Conservation (phyloP, 306 rosid genomes). For the Sicyos edulis region DNA sequence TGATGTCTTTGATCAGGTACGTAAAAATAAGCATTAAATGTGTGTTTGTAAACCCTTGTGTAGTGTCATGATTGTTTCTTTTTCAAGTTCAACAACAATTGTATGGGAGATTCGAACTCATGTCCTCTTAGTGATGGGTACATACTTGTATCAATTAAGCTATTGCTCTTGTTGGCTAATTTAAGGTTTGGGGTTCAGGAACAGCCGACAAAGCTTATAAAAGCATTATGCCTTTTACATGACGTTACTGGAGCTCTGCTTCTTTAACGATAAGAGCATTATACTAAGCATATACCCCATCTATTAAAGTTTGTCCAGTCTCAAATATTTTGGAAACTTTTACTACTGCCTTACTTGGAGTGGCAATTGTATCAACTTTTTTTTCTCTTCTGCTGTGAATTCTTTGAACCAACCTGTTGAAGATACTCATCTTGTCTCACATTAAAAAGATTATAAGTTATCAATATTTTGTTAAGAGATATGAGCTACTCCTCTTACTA, state of each 20-base stretch:
- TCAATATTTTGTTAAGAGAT: too few relatives aligned
- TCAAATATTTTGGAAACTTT: not conserved
- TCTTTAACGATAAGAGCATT: not conserved
- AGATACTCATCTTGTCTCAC: too few relatives aligned
- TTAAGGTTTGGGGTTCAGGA: not conserved
- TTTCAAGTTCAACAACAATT: too few relatives aligned
- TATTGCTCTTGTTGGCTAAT: too few relatives aligned
- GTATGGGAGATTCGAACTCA: too few relatives aligned
- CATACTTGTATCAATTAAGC: too few relatives aligned
- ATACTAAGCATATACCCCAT: not conserved
- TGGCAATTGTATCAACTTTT: not conserved
- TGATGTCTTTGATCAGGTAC: constrained; percentile 90
- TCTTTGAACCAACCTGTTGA: too few relatives aligned
- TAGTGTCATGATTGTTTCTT: not conserved
- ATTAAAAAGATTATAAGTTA: too few relatives aligned
- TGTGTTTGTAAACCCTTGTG: constrained; percentile 9
- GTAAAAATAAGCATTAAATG: constrained; percentile 2
- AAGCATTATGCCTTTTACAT: not conserved
- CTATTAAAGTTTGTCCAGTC: not conserved
- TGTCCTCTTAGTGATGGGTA: too few relatives aligned
- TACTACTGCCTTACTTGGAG: not conserved
- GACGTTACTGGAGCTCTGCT: too few relatives aligned
- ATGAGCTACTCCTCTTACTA: too few relatives aligned
- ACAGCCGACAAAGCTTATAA: not conserved
- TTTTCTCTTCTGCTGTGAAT: not conserved